Evolutionary conservation across 2,329 filamentous ascomycete species (phyloP).

Genomic region (Diplodia mutila): DNA sequence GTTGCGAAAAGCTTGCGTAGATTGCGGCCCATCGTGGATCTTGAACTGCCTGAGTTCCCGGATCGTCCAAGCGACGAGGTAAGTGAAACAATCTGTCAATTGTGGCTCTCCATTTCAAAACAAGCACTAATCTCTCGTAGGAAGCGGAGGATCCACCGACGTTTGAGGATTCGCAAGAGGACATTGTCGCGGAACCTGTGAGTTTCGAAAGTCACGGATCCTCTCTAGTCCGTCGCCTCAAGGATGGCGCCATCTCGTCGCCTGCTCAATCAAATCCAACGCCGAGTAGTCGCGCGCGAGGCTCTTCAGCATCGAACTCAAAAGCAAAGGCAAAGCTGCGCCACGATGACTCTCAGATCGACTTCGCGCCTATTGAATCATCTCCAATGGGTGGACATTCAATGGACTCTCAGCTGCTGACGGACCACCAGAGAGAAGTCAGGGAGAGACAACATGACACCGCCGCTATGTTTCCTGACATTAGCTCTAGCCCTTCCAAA

Average conservation of each 20-base stretch:
- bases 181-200: conserved; percentile 38
- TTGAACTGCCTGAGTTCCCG: conserved; percentile 55
- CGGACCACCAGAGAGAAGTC: conserved; percentile 78
- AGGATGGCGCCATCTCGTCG: neutral
- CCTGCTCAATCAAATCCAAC: neutral
- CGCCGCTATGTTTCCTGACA: conserved; percentile 68
- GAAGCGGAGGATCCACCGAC: neutral
- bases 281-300: neutral
- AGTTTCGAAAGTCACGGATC: neutral
- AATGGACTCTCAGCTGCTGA: conserved; percentile 73
- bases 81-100: conserved; percentile 32
- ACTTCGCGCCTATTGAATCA: conserved; percentile 71
- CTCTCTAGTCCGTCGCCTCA: neutral
- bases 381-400: conserved; percentile 53
- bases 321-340: conserved; percentile 61
- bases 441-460: conserved; percentile 70
- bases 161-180: conserved; percentile 29
- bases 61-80: conserved; percentile 42
- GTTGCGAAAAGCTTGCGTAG: conserved; percentile 66
- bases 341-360: conserved; percentile 81
- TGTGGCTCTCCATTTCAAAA: neutral
- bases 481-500: conserved; percentile 43
- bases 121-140: conserved; percentile 49
- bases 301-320: conserved; percentile 20
- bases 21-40: conserved; percentile 59